Evolutionary conservation across 2,329 filamentous ascomycete species (phyloP).

Genomic region (Phialemoniopsis sp.): DNA sequence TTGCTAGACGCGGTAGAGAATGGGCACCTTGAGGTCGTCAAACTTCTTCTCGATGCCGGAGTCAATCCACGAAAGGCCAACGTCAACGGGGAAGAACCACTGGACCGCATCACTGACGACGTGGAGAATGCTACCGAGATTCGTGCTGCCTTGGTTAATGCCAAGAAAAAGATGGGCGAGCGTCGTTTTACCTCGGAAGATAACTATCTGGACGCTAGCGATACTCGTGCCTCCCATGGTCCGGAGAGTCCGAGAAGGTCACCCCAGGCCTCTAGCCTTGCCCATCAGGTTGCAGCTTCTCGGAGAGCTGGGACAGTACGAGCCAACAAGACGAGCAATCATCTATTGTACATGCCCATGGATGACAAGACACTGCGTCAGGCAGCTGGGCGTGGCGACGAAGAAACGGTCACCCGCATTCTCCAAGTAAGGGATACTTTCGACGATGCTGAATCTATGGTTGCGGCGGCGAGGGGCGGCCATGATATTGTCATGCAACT

Average conservation of each 20-base stretch:
- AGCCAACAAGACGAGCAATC: conserved; percentile 61
- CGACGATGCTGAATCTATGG: conserved; percentile 80
- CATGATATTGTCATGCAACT: conserved; percentile 85
- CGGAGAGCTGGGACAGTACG: conserved; percentile 52
- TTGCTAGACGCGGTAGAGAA: conserved; percentile 96
- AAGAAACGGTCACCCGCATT: conserved; percentile 57
- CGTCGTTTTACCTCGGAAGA: conserved; percentile 55
- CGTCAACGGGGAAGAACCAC: conserved; percentile 85
- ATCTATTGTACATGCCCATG: conserved; percentile 58
- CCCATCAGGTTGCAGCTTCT: conserved; percentile 24
- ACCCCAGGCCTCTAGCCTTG: conserved; percentile 34
- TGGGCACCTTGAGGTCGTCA: conserved; percentile 84
- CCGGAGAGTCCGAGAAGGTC: conserved; percentile 57
- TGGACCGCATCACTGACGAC: conserved; percentile 75
- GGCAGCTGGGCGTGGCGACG: conserved; percentile 57
- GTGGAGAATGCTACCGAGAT: conserved; percentile 78
- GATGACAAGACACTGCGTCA: conserved; percentile 57
- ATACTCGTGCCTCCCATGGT: conserved; percentile 47
- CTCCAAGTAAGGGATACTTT: conserved; percentile 56
- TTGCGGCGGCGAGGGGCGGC: conserved; percentile 86
- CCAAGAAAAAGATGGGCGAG: conserved; percentile 50
- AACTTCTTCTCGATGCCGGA: conserved; percentile 75
- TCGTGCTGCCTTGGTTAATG: conserved; percentile 60
- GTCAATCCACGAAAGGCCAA: conserved; percentile 91
- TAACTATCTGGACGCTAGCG: conserved; percentile 42